Percentiles rank a stretch among this genome's conserved stretches.
Evolutionary conservation across 345 rosid genomes (phyloP).

Genomic region (Linum lewisii): DNA sequence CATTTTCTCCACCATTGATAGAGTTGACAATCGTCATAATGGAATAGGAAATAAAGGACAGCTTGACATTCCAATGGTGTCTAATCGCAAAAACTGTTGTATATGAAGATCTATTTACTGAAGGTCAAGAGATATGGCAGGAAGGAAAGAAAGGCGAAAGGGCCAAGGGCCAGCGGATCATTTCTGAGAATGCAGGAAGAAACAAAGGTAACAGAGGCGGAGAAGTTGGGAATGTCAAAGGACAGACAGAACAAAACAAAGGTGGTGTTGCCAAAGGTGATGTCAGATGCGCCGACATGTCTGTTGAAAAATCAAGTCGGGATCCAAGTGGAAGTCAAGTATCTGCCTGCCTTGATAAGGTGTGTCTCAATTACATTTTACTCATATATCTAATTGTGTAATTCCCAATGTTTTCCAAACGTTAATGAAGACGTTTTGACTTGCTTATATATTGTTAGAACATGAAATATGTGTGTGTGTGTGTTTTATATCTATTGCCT

Average conservation of each 20-base stretch:
- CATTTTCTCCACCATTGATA: background rate
- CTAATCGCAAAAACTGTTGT: slow-evolving; percentile 1
- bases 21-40: background rate
- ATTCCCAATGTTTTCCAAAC: no score
- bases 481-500: background rate
- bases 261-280: background rate
- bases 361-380: background rate
- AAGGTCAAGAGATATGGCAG: background rate
- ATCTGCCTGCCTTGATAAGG: background rate
- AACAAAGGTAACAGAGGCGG: background rate
- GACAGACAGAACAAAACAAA: background rate
- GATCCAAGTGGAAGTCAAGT: background rate
- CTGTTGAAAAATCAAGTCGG: background rate
- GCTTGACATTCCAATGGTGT: background rate
- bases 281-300: background rate
- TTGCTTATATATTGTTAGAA: background rate
- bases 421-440: background rate
- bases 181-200: background rate
- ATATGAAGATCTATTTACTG: background rate
- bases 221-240: background rate
- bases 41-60: background rate
- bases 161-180: background rate
- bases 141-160: background rate
- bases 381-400: background rate
- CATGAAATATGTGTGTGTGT: background rate